Evolutionary conservation across 768 basidiomycete genomes (phyloP), one percentile per base, ranked within the genome.

Genomic region (Mycena amicta): DNA sequence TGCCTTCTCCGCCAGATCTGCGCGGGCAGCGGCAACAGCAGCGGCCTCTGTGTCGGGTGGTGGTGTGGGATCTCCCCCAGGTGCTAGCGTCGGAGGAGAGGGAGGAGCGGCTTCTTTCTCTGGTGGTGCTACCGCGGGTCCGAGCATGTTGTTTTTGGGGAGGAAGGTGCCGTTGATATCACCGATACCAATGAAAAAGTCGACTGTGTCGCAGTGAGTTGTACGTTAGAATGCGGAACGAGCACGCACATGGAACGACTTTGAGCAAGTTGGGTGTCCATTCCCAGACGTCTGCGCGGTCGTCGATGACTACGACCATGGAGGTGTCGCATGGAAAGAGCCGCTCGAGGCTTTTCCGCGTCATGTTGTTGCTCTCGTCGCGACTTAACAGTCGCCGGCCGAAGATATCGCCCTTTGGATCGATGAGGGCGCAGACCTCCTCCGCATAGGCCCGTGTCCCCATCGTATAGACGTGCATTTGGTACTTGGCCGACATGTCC

Each of bases 401-500:
- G 67, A 99, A 99, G 63, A 90, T 78, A 71, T 80, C 87, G 4
- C 87, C 86, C 51, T 89, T 85, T 15, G 96, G 93, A 77, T 99
- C 97, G 68, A 99, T 93, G 26, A 93, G 89, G 47, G 89, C 84
- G 72, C 95, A 97, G 20, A 98, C 96, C 71, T 94, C 85, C 72
- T 95, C 92, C 33, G 97, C 97, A 73, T 98, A 99, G 45, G 93
- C 89, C 45, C 97, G 87, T 25, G 96, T 98, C 54, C 97, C 97
- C 95, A 98, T 98, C 23, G 96, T 99, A 74, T 99, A 99, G 47
- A 99, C 95, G 71, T 98, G 97, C 94, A 98, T 94, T 75, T 98
- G 95, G 73, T 96, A 99, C 68, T 90, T 87, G 50, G 78, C 75
- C 31, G 90, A 82, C 63, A 90, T 83, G 45, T 80, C 78, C 59